Percentiles rank a stretch among this genome's conserved stretches.
Conservation (phyloP, 2,329 filamentous ascomycete genomes). For the Pseudocercospora ulei region DNA sequence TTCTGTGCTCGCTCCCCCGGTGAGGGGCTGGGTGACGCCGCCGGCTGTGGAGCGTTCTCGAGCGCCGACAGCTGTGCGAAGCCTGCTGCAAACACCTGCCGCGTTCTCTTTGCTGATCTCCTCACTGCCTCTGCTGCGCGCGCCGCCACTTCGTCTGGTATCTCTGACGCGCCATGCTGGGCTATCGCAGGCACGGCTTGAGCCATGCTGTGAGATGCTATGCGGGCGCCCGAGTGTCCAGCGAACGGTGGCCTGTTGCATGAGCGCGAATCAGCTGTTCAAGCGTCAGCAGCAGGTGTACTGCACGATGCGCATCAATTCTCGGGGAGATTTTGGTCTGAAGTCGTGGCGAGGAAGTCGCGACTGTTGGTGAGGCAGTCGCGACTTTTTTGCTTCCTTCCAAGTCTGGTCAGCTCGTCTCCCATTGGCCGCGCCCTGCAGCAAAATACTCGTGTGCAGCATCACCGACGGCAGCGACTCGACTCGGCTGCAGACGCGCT, state of each 20-base stretch:
- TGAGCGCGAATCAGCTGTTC: too few species aligned
- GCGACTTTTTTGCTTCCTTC: too few species aligned
- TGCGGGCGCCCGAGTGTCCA: too few species aligned
- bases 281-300: too few species aligned
- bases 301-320: too few species aligned
- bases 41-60: slow-evolving; percentile 36
- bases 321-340: too few species aligned
- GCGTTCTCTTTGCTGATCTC: slow-evolving; percentile 46
- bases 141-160: slow-evolving; percentile 21
- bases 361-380: too few species aligned
- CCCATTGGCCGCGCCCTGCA: too few species aligned
- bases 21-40: slow-evolving; percentile 40
- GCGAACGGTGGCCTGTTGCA: too few species aligned
- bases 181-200: slow-evolving; percentile 8
- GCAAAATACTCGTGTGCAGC: slow-evolving; percentile 1
- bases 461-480: neutral
- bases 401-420: too few species aligned
- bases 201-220: slow-evolving; percentile 15
- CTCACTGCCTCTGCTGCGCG: slow-evolving; percentile 33
- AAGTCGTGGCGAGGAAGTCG: too few species aligned
- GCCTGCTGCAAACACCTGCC: slow-evolving; percentile 47
- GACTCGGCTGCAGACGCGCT: neutral
- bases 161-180: slow-evolving; percentile 13
- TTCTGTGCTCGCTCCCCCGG: slow-evolving; percentile 40
- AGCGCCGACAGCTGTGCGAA: slow-evolving; percentile 41